These are phyloP conservation scores for Boehmeria nivea DNA, from an alignment of 306 rosid species.

Conservation along the genomic window DNA sequence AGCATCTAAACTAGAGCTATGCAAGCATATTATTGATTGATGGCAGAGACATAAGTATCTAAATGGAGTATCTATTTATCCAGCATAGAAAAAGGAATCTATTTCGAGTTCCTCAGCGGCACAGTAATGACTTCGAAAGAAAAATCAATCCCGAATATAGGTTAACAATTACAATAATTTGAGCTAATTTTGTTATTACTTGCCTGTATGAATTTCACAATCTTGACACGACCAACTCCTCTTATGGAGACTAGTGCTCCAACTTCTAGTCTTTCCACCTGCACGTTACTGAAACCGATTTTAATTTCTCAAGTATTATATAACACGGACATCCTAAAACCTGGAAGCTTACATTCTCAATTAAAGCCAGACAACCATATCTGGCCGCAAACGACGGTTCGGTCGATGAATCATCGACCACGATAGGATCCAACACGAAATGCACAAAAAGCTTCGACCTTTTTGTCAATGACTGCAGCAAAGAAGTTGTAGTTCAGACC, in stretches of 20 bases:
- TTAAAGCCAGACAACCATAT: conserved; percentile 37
- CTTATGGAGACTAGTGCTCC: conserved; percentile 48
- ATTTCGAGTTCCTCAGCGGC: too few species aligned
- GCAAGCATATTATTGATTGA: too few species aligned
- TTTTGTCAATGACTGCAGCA: conserved; percentile 30
- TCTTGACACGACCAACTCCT: conserved; percentile 40
- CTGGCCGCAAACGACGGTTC: conserved; percentile 47
- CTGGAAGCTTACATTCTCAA: conserved; percentile 40
- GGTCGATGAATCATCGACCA: conserved; percentile 26
- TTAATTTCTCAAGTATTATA: conserved; percentile 3
- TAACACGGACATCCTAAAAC: not conserved
- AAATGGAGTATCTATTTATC: too few species aligned
- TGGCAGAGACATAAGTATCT: too few species aligned
- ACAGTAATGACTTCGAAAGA: too few species aligned
- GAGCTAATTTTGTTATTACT: conserved; percentile 6
- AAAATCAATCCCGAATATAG: too few species aligned
- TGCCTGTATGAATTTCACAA: conserved; percentile 32
- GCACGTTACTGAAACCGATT: conserved; percentile 23
- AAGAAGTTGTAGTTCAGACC: not conserved
- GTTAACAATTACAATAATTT: too few species aligned
- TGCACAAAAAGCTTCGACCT: conserved; percentile 43
- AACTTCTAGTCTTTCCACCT: conserved; percentile 42
- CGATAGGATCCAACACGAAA: conserved; percentile 46
- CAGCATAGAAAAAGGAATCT: too few species aligned
- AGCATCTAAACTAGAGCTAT: too few species aligned